Conservation (phyloP, 176 grass and related monocot species). For the Coix lacrymajobi region DNA sequence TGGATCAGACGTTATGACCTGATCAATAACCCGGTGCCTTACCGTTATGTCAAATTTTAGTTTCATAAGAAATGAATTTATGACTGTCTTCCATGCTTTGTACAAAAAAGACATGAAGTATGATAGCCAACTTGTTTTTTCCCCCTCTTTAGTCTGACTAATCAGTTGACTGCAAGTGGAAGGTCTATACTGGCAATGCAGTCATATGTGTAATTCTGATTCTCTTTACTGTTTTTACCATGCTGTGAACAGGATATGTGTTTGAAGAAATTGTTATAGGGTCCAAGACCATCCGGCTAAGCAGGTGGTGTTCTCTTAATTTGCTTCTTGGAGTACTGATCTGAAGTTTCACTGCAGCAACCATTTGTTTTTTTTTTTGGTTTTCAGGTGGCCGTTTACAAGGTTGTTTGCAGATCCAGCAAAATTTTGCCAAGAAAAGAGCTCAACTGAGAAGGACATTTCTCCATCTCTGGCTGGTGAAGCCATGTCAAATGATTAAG, state of each 20-base stretch:
- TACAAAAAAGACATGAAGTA: neutral
- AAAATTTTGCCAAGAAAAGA: conserved; percentile 36
- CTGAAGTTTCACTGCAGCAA: neutral
- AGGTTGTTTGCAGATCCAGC: conserved; percentile 52
- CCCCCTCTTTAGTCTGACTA: neutral
- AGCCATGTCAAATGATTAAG: neutral
- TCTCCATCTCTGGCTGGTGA: conserved; percentile 26
- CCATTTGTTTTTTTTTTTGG: conserved; percentile 3
- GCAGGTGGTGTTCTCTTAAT: conserved; percentile 38
- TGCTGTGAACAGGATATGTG: conserved; percentile 33
- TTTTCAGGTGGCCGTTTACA: conserved; percentile 44
- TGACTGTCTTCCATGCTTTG: neutral
- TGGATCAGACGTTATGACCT: neutral
- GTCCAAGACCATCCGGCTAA: conserved; percentile 39
- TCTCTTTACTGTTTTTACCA: conserved; percentile 6
- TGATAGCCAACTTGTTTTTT: neutral
- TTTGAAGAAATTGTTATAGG: conserved; percentile 60
- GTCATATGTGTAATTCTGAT: neutral
- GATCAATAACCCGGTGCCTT: neutral
- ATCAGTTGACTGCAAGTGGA: conserved; percentile 6
- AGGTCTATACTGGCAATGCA: conserved; percentile 1
- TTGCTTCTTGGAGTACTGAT: neutral
- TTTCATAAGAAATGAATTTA: neutral
- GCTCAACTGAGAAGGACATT: conserved; percentile 11
- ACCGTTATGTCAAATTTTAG: neutral